Evolutionary conservation across 352 stramenopile genomes (phyloP), one percentile per base, ranked within the genome.

Genomic region (Phytophthora multivora): DNA sequence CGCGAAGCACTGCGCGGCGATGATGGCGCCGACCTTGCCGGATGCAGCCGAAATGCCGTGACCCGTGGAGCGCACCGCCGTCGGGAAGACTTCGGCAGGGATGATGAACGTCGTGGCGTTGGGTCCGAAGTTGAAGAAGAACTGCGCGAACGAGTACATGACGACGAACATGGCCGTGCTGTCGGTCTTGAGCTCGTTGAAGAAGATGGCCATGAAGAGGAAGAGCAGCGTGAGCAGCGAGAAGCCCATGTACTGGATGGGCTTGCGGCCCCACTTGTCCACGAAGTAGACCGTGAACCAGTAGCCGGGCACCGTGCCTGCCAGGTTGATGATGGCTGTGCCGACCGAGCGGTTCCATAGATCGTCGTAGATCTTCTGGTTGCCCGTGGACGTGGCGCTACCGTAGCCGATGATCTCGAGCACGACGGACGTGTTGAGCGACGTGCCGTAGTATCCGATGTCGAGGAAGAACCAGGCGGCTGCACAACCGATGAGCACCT

Each of bases 21-120:
- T 66, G 59, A 87, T 79, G 18, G 86, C 88, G 13, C 88, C 88
- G 6, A 87, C 48, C 63, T 95, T 95, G 19, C 86, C 86, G 25
- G 77, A 77, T 1, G 80, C 78, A 28, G 84, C 84, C 18, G 83
- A 91, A 62, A 95, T 91, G 13, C 88, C 88, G 66, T 96, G 88
- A 38, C 83, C 86, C 30, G 87, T 86, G 5, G 85, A 94, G 35
- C 88, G 74, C 64, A 93, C 77, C 38, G 88, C 77, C 28, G 86
- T 95, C 2, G 86, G 86, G 63, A 95, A 94, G 3, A 93, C 73
- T 64, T 95, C 88, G 4, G 86, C 80, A 1, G 88, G 85, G 56
- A 95, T 89, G 49, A 96, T 82, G 71, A 95, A 96, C 13, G 88
- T 96, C 13, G 88, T 95, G 38, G 77, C 68, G 64, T 89, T 89